Base-by-base conservation (phyloP, 441 rosid species). In the Populus hybrid region DNA sequence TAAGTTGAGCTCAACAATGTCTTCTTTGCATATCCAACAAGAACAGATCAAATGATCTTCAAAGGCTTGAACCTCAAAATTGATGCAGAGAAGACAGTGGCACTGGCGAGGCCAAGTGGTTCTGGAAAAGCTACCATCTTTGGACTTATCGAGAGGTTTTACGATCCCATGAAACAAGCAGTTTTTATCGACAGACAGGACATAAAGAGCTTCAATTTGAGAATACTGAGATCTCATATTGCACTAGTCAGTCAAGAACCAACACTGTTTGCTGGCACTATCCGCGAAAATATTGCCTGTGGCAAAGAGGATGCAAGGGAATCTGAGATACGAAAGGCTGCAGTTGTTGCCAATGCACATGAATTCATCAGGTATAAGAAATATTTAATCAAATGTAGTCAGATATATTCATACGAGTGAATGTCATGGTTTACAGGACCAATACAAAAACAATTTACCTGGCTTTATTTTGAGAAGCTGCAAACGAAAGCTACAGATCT, bases 181-280 rank as follows among this genome's bases (percentile, higher is more conserved):
- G 78, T 88, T 10, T 59, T 38, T 6, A 83, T 91, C 10, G 91
- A 89, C 75, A 88, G 77, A 72, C 87, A 82, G 69, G 90, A 91
- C 64, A 80, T 87, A 76, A 88, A 78, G 83, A 87, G 69, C 84
- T 88, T 83, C 70, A 85, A 83, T 63, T 72, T 87, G 82, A 85
- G 84, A 76, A 61, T n/a, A 74, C 73, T 91, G 72, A 84, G 95
- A 76, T 75, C 88, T 63, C 86, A 85, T 10, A 88, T 91, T 54
- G 93, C 92, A 46, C 80, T 91, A 35, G 95, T 91, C 69, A 91
- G 90, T 70, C 95, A 91, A 65, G 95, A 89, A 70, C 92, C 92
- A 54, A 88, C 90, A 35, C 81, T 91, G 50, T 91, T 91, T 72
- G 90, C 89, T 20, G 92, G 91, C 76, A 85, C 93, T 3, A 89